phyloP scores from a whole-genome alignment of 2,329 filamentous ascomycete genomes.

The Trichoderma hamatum region DNA sequence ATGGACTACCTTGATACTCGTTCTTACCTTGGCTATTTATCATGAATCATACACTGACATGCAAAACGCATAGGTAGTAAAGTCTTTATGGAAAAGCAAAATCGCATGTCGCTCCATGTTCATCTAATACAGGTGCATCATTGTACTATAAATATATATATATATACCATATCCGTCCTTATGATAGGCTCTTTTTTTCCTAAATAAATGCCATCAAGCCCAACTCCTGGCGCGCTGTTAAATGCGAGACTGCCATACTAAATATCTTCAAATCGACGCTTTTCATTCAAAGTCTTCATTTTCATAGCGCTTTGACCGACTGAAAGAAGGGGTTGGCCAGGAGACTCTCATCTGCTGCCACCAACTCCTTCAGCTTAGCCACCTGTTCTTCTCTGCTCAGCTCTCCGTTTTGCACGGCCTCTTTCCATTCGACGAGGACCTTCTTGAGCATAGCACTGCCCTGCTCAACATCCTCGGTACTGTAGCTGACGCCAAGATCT shows the following conservation, averaged over 20 bases:
- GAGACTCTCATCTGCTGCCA: conserved; percentile 69
- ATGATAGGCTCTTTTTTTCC: background rate
- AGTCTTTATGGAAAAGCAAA: background rate
- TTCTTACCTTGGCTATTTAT: background rate
- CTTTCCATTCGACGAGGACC: conserved; percentile 83
- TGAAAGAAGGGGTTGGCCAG: conserved; percentile 71
- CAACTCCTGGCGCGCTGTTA: conserved; percentile 15
- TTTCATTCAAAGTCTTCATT: conserved; percentile 41
- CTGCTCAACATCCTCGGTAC: conserved; percentile 84
- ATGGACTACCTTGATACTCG: background rate
- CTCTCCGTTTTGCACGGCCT: conserved; percentile 62
- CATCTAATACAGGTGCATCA: conserved; percentile 6
- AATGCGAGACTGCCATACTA: conserved; percentile 15
- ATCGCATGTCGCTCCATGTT: background rate
- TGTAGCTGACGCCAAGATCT: conserved; percentile 62
- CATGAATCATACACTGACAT: conserved; percentile 6
- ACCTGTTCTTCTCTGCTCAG: conserved; percentile 78
- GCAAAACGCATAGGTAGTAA: background rate
- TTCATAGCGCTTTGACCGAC: conserved; percentile 59
- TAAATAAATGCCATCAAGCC: conserved; percentile 12
- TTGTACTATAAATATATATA: conserved; percentile 7
- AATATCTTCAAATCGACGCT: background rate
- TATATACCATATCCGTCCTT: conserved; percentile 3
- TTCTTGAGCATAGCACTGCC: conserved; percentile 84
- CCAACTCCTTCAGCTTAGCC: conserved; percentile 75